These are phyloP conservation scores for Linderniella brevidens DNA, from an alignment of 257 asterid species.

Conservation along the genomic window DNA sequence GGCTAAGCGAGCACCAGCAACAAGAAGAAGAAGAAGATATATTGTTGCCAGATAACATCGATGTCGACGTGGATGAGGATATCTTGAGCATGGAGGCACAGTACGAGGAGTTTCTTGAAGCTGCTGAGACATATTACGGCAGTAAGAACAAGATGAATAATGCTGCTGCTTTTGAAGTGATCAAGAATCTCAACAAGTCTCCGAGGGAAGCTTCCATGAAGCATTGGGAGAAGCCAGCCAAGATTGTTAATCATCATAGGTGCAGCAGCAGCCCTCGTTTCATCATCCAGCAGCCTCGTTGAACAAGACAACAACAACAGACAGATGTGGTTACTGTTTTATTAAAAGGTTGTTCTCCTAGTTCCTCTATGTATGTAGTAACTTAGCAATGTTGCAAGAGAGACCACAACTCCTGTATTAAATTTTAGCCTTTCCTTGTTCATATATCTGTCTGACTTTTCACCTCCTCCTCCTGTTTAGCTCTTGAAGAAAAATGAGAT, in stretches of 20 bases:
- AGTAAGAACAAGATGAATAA: conserved; percentile 10
- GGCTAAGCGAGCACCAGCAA: conserved; percentile 61
- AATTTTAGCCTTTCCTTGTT: too few relatives aligned
- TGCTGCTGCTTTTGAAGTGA: conserved; percentile 19
- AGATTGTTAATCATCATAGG: conserved; percentile 38
- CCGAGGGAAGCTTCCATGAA: conserved; percentile 18
- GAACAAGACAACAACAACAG: neutral
- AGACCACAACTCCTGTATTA: too few relatives aligned
- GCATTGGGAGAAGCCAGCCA: conserved; percentile 58
- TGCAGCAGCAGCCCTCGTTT: conserved; percentile 8
- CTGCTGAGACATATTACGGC: conserved; percentile 18
- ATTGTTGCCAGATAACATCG: conserved; percentile 71
- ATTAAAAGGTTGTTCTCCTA: too few relatives aligned
- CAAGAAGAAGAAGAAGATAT: conserved; percentile 30
- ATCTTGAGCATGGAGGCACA: conserved; percentile 74
- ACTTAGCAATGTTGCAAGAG: neutral
- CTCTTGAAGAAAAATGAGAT: too few relatives aligned
- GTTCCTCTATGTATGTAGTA: too few relatives aligned
- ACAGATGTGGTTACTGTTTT: too few relatives aligned
- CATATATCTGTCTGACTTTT: too few relatives aligned
- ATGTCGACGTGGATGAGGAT: conserved; percentile 81
- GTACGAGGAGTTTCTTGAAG: conserved; percentile 72
- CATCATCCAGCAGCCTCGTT: conserved; percentile 3
- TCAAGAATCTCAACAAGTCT: conserved; percentile 19
- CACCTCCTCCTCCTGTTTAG: too few relatives aligned